phyloP scores from a whole-genome alignment of 352 stramenopile species.

The Pythium folliculosum region DNA sequence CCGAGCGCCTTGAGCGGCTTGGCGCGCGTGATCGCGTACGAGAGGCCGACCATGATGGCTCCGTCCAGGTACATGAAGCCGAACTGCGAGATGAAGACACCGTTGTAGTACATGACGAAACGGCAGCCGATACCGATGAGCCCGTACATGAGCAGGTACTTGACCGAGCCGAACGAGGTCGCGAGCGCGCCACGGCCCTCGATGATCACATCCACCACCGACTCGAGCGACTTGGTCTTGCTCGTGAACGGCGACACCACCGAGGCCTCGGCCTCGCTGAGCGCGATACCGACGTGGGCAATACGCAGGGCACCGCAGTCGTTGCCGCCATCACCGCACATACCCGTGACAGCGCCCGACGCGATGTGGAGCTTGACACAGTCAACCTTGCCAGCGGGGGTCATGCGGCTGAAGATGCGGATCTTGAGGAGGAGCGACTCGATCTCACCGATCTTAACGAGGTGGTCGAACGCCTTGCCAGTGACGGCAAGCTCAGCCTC shows the following conservation, averaged over 20 bases:
- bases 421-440: constrained; percentile 62
- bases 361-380: constrained; percentile 57
- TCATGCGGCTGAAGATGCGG: constrained; percentile 84
- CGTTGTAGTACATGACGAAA: constrained; percentile 87
- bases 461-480: constrained; percentile 69
- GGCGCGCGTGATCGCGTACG: constrained; percentile 76
- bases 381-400: constrained; percentile 67
- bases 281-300: constrained; percentile 88
- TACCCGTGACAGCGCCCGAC: constrained; percentile 66
- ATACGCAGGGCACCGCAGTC: constrained; percentile 91
- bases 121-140: constrained; percentile 70
- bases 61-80: constrained; percentile 85
- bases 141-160: constrained; percentile 90
- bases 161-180: constrained; percentile 84
- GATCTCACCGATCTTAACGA: constrained; percentile 64
- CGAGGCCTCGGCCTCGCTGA: constrained; percentile 90
- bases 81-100: constrained; percentile 87
- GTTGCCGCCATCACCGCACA: constrained; percentile 89
- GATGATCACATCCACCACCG: constrained; percentile 79
- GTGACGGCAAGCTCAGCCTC: constrained; percentile 65
- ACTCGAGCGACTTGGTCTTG: constrained; percentile 68
- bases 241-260: constrained; percentile 87
- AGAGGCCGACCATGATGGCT: constrained; percentile 75
- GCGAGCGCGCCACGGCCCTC: constrained; percentile 87
- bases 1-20: constrained; percentile 60